A percentile compares a stretch with the other conserved stretches of the same genome.
phyloP scores from a whole-genome alignment of 371 early-diverging fungal genomes.

The Neoconidiobolus thromboides region DNA sequence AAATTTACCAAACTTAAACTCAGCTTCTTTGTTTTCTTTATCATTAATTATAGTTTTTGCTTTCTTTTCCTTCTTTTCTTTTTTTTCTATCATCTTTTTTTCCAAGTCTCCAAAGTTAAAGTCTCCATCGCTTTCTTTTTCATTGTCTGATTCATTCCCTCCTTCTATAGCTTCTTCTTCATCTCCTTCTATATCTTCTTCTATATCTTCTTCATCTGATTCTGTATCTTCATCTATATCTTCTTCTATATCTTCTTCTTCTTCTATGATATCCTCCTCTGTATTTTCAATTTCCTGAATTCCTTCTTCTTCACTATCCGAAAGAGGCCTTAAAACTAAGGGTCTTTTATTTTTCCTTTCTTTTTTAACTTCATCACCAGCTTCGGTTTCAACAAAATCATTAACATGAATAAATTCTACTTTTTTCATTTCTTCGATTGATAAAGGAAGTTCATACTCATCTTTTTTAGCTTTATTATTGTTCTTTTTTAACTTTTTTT shows the following conservation, averaged over 20 bases:
- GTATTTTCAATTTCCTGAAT: background rate
- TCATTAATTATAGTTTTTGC: constrained; percentile 8
- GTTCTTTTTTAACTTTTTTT: background rate
- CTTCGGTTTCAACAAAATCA: background rate
- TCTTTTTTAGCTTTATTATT: background rate
- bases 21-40: constrained; percentile 28
- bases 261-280: background rate
- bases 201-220: background rate
- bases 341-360: background rate
- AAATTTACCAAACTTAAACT: background rate
- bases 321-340: background rate
- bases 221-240: background rate
- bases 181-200: constrained; percentile 9
- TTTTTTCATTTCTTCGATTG: background rate
- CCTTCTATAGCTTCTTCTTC: constrained; percentile 10
- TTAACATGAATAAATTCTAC: constrained; percentile 4
- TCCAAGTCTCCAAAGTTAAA: constrained; percentile 42
- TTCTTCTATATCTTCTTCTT: background rate
- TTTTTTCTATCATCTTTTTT: constrained; percentile 19
- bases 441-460: background rate
- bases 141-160: background rate
- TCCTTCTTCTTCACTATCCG: background rate
- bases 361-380: background rate
- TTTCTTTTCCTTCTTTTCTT: constrained; percentile 20
- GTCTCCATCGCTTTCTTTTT: constrained; percentile 10